Evolutionary conservation across 2,329 filamentous ascomycete genomes (phyloP), one percentile per base, ranked within the genome.

Genomic region (Penicillium sp.): DNA sequence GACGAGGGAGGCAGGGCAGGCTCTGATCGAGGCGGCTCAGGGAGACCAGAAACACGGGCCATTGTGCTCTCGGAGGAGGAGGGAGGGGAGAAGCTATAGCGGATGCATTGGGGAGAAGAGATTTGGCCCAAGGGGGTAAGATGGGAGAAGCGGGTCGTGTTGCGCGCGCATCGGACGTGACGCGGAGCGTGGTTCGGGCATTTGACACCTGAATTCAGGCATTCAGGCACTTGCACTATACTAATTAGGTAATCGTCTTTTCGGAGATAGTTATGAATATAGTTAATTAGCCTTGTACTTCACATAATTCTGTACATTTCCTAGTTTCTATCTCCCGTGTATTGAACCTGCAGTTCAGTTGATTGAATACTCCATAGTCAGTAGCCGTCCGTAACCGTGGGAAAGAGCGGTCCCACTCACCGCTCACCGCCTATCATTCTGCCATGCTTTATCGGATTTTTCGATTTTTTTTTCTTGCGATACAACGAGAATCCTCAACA

Each of bases 11-110:
- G 62, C 41, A 65, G 59, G 40, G 66, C 60, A 42, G 67, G 67
- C 44, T 70, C 66, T 48, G 68, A 71, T 55, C 61, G 59, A 42
- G 66, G 65, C 48, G 63, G 58, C 45, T 67, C 62, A 49, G 65
- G 61, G 39, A 68, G 64, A 61, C 61, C 64, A 61, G 58, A 59
- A 49, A 50, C 42, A 55, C 50, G 47, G 54, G 62, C 58, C 68
- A 70, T 70, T 61, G 59, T 68, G 58, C 47, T 45, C 53, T 55
- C 46, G 53, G 51, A 53, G 39, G 29, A 48, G 47, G 58, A 51
- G 56, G 20, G 32, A 49, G 33, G 27, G 35, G 50, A 58, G 52
- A 60, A 57, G 52, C 56, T 62, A 35, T 32, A 47, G 48, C 42
- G 42, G 25, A 53, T 46, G 46, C 52, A 55, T 59, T 41, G 41